Conservation (phyloP, 2,329 filamentous ascomycete genomes). For the Aspergillus uvarum region DNA sequence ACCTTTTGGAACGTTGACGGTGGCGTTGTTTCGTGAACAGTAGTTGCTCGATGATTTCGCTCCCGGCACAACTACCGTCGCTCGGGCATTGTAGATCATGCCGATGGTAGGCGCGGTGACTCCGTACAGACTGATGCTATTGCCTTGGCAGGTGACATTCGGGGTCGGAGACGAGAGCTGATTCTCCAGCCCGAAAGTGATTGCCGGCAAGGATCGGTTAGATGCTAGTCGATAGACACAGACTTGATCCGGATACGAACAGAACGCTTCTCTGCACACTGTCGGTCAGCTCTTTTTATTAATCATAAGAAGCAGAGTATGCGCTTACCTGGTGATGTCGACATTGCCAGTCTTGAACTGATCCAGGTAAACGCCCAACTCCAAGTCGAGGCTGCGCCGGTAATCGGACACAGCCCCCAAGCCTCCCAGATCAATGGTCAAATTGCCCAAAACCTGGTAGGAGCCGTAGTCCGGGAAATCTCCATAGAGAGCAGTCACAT, state of each 20-base stretch:
- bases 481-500: conserved; percentile 19
- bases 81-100: conserved; percentile 25
- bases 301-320: background rate
- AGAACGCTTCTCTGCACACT: conserved; percentile 14
- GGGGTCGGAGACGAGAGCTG: conserved; percentile 30
- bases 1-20: background rate
- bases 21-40: background rate
- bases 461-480: conserved; percentile 21
- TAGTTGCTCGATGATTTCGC: conserved; percentile 27
- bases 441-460: conserved; percentile 24
- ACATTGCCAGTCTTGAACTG: background rate
- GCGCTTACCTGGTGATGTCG: conserved; percentile 1
- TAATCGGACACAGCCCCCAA: conserved; percentile 14
- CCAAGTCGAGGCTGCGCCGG: conserved; percentile 19
- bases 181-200: conserved; percentile 48
- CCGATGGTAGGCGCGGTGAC: conserved; percentile 38
- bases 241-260: conserved; percentile 39
- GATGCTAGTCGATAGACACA: conserved; percentile 42
- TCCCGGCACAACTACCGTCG: conserved; percentile 30
- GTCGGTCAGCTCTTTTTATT: background rate
- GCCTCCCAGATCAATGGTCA: conserved; percentile 20
- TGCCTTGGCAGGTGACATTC: conserved; percentile 34
- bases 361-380: conserved; percentile 8
- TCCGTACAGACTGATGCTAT: conserved; percentile 36
- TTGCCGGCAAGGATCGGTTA: conserved; percentile 35